These are phyloP conservation scores for Podospora comata DNA, from an alignment of 495 filamentous ascomycete species.

Conservation along the genomic window DNA sequence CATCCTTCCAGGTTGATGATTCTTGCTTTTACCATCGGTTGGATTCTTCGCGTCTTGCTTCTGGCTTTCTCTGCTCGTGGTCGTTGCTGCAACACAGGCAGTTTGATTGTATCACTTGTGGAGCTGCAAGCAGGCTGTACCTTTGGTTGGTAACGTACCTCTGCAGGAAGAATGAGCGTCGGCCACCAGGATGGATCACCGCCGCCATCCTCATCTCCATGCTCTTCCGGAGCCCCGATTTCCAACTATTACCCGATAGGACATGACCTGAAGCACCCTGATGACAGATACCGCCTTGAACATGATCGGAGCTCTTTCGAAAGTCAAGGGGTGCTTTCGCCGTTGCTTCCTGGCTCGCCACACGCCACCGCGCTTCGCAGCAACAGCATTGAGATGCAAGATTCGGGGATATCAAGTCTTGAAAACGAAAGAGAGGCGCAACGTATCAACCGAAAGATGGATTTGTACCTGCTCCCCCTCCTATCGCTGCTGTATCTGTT, in stretches of 20 bases:
- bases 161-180: background rate
- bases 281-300: background rate
- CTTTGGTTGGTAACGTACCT: background rate
- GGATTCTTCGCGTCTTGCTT: background rate
- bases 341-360: background rate
- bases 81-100: background rate
- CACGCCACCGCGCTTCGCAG: too few relatives aligned
- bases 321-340: background rate
- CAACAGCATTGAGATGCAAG: background rate
- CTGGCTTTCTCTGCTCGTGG: background rate
- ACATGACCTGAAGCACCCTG: background rate
- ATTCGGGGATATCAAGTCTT: background rate
- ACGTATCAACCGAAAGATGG: conserved; percentile 35
- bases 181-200: background rate
- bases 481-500: conserved; percentile 41
- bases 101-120: background rate
- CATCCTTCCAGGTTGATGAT: background rate
- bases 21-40: background rate
- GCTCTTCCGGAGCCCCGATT: background rate
- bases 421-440: background rate
- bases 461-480: conserved; percentile 36
- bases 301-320: background rate
- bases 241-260: background rate
- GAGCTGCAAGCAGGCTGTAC: background rate
- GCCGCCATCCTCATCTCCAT: background rate